These are phyloP conservation scores for Candida endomychidarum DNA, from an alignment of 805 yeast species.

Conservation along the genomic window DNA sequence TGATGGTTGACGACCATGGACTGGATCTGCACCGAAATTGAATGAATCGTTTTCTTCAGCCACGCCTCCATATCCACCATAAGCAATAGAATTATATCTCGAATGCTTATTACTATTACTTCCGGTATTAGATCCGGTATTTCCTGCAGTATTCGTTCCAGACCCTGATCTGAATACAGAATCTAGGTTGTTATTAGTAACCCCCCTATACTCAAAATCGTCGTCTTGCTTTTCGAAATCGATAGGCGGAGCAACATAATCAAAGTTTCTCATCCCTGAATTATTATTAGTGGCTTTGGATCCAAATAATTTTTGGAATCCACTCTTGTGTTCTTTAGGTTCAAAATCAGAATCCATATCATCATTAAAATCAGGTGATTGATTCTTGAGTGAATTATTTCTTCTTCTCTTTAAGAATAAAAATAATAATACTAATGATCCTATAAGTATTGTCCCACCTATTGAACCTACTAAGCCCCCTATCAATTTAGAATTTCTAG, in stretches of 20 bases:
- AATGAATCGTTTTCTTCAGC: constrained; percentile 13
- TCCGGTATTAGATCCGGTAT: constrained; percentile 11
- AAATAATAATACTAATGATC: constrained; percentile 34
- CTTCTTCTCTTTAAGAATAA: constrained; percentile 35
- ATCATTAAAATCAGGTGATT: constrained; percentile 45
- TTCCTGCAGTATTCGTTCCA: constrained; percentile 11
- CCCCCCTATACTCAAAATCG: constrained; percentile 45
- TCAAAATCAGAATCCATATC: constrained; percentile 13
- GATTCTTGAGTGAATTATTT: constrained; percentile 32
- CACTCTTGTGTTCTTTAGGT: constrained; percentile 16
- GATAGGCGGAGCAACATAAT: constrained; percentile 11
- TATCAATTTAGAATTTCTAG: constrained; percentile 35
- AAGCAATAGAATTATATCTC: constrained; percentile 27
- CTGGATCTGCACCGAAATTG: not conserved
- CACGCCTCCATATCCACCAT: constrained; percentile 11
- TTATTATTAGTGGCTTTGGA: constrained; percentile 16
- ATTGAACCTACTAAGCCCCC: constrained; percentile 49
- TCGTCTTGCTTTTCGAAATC: constrained; percentile 19
- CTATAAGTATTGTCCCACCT: constrained; percentile 46
- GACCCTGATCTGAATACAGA: constrained; percentile 32
- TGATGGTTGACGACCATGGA: constrained; percentile 9
- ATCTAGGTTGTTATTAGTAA: constrained; percentile 43
- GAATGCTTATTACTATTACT: constrained; percentile 21
- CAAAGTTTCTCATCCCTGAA: constrained; percentile 3
- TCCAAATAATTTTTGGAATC: constrained; percentile 33